phyloP scores from a whole-genome alignment of 345 rosid species.

The Populus pruinosa region DNA sequence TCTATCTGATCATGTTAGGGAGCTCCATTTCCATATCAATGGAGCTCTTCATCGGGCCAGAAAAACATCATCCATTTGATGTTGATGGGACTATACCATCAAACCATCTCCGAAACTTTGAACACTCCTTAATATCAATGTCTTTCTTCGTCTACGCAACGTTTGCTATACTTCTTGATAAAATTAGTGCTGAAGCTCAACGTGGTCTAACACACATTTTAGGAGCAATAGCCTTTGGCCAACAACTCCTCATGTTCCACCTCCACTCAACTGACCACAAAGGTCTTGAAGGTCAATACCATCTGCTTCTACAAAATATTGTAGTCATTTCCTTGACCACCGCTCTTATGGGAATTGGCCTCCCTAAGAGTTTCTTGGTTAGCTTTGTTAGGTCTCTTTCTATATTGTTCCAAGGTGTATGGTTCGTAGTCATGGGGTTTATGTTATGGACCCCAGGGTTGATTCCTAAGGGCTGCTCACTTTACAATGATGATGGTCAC shows the following conservation, averaged over 20 bases:
- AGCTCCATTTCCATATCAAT: constrained; percentile 53
- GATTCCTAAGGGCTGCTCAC: constrained; percentile 56
- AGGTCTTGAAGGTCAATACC: constrained; percentile 78
- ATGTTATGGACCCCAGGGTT: constrained; percentile 67
- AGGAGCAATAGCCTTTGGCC: constrained; percentile 55
- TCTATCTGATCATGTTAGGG: constrained; percentile 47
- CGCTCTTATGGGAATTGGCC: constrained; percentile 51
- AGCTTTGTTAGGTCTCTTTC: constrained; percentile 60
- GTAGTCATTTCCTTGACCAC: constrained; percentile 47
- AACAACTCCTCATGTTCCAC: constrained; percentile 63
- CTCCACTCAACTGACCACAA: constrained; percentile 73
- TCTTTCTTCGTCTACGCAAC: constrained; percentile 58
- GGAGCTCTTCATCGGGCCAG: constrained; percentile 72
- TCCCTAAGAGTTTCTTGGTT: constrained; percentile 62
- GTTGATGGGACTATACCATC: constrained; percentile 73
- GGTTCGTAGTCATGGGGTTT: constrained; percentile 68
- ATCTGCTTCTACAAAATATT: constrained; percentile 53
- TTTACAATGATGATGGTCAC: constrained; percentile 61
- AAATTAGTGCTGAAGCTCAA: constrained; percentile 21
- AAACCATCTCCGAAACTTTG: constrained; percentile 77
- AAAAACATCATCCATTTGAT: constrained; percentile 74
- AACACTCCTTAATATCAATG: constrained; percentile 63
- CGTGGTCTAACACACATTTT: constrained; percentile 30
- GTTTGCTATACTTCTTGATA: constrained; percentile 54
- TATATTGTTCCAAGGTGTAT: constrained; percentile 63